Conservation (phyloP, 257 asterid species). For the Euphrasia confusa region DNA sequence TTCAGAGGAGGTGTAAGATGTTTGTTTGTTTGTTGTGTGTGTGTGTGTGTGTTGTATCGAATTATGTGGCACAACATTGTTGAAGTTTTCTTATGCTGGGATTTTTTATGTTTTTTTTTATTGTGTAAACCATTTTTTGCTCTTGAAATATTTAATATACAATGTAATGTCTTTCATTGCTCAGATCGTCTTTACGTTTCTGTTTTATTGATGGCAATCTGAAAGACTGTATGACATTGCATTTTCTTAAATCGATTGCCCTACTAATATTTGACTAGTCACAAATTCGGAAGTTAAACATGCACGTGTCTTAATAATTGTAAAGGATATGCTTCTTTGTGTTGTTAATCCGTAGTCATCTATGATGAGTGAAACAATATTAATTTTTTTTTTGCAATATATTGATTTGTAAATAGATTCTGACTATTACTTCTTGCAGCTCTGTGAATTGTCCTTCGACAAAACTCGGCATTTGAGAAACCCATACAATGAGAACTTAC, state of each 20-base stretch:
- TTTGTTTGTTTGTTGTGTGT: too few relatives aligned
- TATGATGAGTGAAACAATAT: too few relatives aligned
- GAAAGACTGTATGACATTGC: neutral
- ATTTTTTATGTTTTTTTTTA: conserved; percentile 3
- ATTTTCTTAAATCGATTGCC: neutral
- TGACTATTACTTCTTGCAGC: conserved; percentile 48
- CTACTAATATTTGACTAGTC: conserved; percentile 1
- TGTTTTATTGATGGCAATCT: neutral
- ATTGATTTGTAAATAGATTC: neutral
- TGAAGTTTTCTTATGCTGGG: conserved; percentile 13
- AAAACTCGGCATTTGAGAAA: conserved; percentile 86
- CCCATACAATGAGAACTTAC: conserved; percentile 79
- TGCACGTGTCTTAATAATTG: conserved; percentile 12
- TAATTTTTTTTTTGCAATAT: neutral
- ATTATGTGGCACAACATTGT: neutral
- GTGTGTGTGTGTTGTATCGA: neutral
- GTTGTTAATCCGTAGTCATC: neutral
- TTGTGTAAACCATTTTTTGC: neutral
- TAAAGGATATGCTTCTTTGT: neutral
- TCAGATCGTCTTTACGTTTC: neutral
- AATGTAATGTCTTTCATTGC: neutral
- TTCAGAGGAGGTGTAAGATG: conserved; percentile 15
- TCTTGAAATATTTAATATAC: conserved; percentile 9
- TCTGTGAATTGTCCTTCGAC: conserved; percentile 82
- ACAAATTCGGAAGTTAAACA: neutral